Percentiles rank a stretch among this genome's conserved stretches.
Conservation (phyloP, 441 rosid genomes). For the Raphanus hybrid region DNA sequence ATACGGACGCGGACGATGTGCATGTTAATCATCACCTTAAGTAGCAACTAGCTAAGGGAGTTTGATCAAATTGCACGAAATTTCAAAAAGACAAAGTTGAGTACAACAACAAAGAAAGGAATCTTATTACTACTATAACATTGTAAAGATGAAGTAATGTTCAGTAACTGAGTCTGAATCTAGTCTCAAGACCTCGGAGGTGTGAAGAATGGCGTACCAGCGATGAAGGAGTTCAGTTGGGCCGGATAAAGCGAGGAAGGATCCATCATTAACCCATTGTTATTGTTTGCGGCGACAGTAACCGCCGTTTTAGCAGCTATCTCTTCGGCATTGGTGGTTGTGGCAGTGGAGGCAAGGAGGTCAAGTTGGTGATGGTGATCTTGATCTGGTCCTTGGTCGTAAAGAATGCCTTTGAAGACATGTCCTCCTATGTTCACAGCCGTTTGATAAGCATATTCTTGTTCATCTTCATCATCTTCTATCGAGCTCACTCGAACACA, state of each 20-base stretch:
- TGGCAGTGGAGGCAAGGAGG: slow-evolving; percentile 35
- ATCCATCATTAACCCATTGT: slow-evolving; percentile 52
- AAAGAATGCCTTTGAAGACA: slow-evolving; percentile 81
- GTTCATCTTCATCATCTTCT: slow-evolving; percentile 62
- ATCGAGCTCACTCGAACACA: slow-evolving; percentile 68
- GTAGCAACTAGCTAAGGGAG: slow-evolving; percentile 23
- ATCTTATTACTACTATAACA: slow-evolving; percentile 38
- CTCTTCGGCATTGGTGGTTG: slow-evolving; percentile 41
- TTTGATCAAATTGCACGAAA: slow-evolving; percentile 29
- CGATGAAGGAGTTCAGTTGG: slow-evolving; percentile 75
- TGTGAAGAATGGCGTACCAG: slow-evolving; percentile 96
- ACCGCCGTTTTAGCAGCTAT: slow-evolving; percentile 40
- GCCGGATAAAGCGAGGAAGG: slow-evolving; percentile 74
- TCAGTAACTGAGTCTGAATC: slow-evolving; percentile 20
- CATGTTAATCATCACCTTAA: slow-evolving; percentile 32
- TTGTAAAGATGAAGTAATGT: slow-evolving; percentile 14
- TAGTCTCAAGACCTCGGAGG: slow-evolving; percentile 68
- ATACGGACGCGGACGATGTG: slow-evolving; percentile 8
- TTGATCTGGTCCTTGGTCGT: slow-evolving; percentile 69
- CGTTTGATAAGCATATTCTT: slow-evolving; percentile 80
- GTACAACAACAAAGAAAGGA: slow-evolving; percentile 16
- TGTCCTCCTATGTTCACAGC: slow-evolving; percentile 86
- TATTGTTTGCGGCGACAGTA: slow-evolving; percentile 41
- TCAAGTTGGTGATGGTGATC: slow-evolving; percentile 44
- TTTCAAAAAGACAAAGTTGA: slow-evolving; percentile 13